A percentile compares a stretch with the other conserved stretches of the same genome.
These are phyloP conservation scores for Camelina laxa DNA, from an alignment of 345 rosid species.

Conservation along the genomic window DNA sequence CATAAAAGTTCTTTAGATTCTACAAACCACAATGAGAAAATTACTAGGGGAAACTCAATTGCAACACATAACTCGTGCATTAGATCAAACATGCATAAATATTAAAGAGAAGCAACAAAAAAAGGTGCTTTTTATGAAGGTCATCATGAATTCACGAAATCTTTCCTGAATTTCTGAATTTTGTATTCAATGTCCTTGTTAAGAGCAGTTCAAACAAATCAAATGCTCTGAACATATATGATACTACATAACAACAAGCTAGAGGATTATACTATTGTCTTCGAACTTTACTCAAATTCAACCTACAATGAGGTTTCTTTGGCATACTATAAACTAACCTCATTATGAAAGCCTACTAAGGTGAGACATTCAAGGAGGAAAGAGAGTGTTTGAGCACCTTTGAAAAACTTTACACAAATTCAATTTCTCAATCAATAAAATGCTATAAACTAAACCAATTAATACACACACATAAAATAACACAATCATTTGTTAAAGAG, in stretches of 20 bases:
- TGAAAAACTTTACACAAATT: too few species aligned
- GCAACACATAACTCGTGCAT: constrained; percentile 83
- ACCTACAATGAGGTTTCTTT: not conserved
- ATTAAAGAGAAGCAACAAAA: too few species aligned
- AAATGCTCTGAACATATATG: not conserved
- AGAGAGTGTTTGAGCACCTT: too few species aligned
- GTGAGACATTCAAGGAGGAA: not conserved
- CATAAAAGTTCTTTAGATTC: constrained; percentile 3
- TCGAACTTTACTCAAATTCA: not conserved
- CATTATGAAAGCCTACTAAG: constrained; percentile 9
- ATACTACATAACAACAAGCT: constrained; percentile 5
- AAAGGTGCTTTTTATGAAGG: too few species aligned
- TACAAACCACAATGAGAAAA: constrained; percentile 26
- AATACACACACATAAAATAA: too few species aligned
- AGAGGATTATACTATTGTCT: constrained; percentile 9
- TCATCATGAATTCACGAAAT: too few species aligned
- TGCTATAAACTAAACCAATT: too few species aligned
- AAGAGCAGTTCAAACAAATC: constrained; percentile 8
- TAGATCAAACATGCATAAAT: too few species aligned
- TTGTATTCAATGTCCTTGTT: not conserved
- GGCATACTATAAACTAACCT: not conserved
- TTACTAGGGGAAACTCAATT: constrained; percentile 92
- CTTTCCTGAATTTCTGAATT: too few species aligned
- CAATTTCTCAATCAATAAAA: too few species aligned
- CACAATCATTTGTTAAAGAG: too few species aligned